These are phyloP conservation scores for Artemisia princeps DNA, from an alignment of 140 eudicot species.

Conservation along the genomic window DNA sequence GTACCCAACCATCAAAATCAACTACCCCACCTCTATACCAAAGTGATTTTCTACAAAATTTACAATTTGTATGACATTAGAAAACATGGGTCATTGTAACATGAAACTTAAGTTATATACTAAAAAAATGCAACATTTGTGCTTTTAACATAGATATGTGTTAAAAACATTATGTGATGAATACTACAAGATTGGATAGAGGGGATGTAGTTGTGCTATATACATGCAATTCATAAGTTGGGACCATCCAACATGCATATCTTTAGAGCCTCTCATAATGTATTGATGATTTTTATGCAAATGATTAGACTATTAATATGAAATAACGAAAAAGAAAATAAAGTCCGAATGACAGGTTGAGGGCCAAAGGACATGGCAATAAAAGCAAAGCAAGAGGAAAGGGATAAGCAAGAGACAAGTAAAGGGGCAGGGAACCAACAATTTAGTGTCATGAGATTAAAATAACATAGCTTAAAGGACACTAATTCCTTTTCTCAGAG, in stretches of 20 bases:
- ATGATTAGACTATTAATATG: neutral
- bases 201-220: neutral
- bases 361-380: slow-evolving; percentile 19
- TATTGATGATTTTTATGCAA: neutral
- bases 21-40: slow-evolving; percentile 20
- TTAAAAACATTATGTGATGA: neutral
- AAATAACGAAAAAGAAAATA: neutral
- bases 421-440: slow-evolving; percentile 26
- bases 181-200: neutral
- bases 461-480: slow-evolving; percentile 23
- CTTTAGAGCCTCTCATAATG: neutral
- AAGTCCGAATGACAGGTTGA: slow-evolving; percentile 10
- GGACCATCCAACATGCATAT: slow-evolving; percentile 10
- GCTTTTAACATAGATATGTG: neutral
- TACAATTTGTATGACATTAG: neutral
- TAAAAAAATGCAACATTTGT: neutral
- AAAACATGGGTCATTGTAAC: slow-evolving; percentile 4
- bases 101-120: slow-evolving; percentile 4
- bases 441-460: slow-evolving; percentile 24
- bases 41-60: neutral
- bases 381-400: slow-evolving; percentile 22
- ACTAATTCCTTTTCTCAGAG: slow-evolving; percentile 24
- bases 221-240: neutral
- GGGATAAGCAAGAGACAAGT: slow-evolving; percentile 31
- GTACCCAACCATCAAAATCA: slow-evolving; percentile 30